phyloP scores from a whole-genome alignment of 768 basidiomycete species.

The Naganishia onofrii region DNA sequence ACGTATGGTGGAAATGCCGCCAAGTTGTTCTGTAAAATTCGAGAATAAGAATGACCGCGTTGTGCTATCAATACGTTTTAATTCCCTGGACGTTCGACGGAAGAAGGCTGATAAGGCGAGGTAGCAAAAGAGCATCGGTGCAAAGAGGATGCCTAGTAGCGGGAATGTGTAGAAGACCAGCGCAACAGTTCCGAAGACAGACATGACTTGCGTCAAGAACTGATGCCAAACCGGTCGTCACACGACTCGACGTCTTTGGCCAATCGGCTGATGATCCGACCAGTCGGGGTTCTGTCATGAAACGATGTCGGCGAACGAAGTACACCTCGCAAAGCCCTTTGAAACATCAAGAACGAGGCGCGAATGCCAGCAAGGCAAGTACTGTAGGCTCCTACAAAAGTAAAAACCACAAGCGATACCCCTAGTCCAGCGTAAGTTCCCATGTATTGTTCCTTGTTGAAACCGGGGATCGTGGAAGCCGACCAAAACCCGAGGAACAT shows the following conservation, averaged over 20 bases:
- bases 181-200: constrained; percentile 42
- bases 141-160: constrained; percentile 42
- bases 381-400: constrained; percentile 50
- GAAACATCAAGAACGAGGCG: constrained; percentile 59
- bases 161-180: constrained; percentile 47
- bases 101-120: constrained; percentile 26
- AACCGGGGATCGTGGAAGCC: constrained; percentile 58
- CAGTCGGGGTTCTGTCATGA: constrained; percentile 64
- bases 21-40: constrained; percentile 32
- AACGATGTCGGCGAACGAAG: constrained; percentile 65
- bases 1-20: constrained; percentile 26
- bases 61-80: constrained; percentile 35
- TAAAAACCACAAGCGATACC: constrained; percentile 58
- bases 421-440: constrained; percentile 56
- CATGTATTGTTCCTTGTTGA: constrained; percentile 68
- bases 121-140: constrained; percentile 38
- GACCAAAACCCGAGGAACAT: constrained; percentile 76
- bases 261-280: constrained; percentile 49
- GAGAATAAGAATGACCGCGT: constrained; percentile 33
- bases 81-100: constrained; percentile 33
- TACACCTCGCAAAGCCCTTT: constrained; percentile 60
- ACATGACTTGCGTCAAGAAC: constrained; percentile 23
- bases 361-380: constrained; percentile 48
- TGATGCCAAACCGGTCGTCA: constrained; percentile 31
- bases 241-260: constrained; percentile 47